Conservation (phyloP, 768 basidiomycete genomes). For the Polyporus arcularius region DNA sequence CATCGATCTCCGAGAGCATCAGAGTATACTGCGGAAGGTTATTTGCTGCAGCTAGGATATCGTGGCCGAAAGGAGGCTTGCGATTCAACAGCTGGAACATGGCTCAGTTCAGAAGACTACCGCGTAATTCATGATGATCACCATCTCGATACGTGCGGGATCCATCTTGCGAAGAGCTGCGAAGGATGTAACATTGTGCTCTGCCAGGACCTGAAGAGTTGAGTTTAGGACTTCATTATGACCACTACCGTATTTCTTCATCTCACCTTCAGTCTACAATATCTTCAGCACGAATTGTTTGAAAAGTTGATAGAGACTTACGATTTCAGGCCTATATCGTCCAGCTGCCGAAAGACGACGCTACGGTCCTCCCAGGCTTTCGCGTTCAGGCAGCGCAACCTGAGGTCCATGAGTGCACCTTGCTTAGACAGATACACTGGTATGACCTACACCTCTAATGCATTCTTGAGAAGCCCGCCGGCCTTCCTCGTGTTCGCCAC, state of each 20-base stretch:
- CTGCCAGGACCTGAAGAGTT: conserved; percentile 63
- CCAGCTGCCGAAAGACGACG: conserved; percentile 81
- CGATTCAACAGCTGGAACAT: conserved; percentile 66
- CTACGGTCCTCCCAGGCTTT: conserved; percentile 93
- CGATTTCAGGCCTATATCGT: conserved; percentile 93
- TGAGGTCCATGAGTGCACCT: conserved; percentile 27
- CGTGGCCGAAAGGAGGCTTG: conserved; percentile 70
- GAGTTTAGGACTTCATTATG: not conserved
- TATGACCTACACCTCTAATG: conserved; percentile 67
- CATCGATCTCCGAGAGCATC: conserved; percentile 46
- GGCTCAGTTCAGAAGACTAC: not conserved
- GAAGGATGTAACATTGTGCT: conserved; percentile 70
- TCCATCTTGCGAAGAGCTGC: conserved; percentile 54
- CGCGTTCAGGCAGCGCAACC: conserved; percentile 74
- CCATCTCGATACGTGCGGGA: conserved; percentile 64
- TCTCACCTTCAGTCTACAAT: conserved; percentile 27
- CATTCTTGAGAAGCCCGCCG: conserved; percentile 70
- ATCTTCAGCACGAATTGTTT: not conserved
- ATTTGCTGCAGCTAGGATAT: conserved; percentile 58
- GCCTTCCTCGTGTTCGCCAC: conserved; percentile 65
- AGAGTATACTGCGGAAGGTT: conserved; percentile 71
- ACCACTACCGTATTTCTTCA: not conserved
- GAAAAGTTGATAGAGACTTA: conserved; percentile 37
- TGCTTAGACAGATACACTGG: not conserved
- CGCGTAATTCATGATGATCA: conserved; percentile 27